Conservation (phyloP, 2,329 filamentous ascomycete genomes). For the Neopestalotiopsis sp. region DNA sequence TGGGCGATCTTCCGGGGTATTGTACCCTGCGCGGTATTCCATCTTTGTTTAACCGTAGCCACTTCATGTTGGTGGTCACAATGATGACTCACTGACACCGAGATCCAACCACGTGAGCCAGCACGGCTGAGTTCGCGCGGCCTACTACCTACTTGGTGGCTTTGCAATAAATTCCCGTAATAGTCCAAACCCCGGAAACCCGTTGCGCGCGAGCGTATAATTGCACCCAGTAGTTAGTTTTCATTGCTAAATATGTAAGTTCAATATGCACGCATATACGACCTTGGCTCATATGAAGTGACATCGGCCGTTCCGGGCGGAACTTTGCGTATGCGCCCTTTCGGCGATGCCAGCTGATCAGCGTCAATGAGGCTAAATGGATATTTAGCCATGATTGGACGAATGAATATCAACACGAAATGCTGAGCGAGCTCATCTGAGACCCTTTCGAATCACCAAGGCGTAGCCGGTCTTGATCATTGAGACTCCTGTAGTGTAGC, state of each 20-base stretch:
- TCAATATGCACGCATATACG: not conserved
- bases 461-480: not conserved
- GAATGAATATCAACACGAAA: not conserved
- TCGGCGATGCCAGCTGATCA: conserved; percentile 13
- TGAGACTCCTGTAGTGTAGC: not conserved
- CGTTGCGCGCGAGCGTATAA: not conserved
- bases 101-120: too few relatives aligned
- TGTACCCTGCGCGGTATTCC: not conserved
- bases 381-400: conserved; percentile 6
- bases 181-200: not conserved
- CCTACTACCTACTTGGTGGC: too few relatives aligned
- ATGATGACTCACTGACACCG: too few relatives aligned
- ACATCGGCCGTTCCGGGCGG: not conserved
- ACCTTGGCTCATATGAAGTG: not conserved
- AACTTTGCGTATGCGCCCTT: not conserved
- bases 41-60: not conserved
- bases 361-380: conserved; percentile 22
- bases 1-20: not conserved
- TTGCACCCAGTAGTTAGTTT: not conserved
- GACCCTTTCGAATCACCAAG: not conserved
- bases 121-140: too few relatives aligned
- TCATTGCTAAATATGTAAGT: not conserved
- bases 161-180: not conserved
- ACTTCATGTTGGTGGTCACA: too few relatives aligned
- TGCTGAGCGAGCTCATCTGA: not conserved